Percentiles rank a stretch among this genome's conserved stretches.
Evolutionary conservation across 2,329 filamentous ascomycete species (phyloP).

Genomic region (Sclerotiophoma versabilis): DNA sequence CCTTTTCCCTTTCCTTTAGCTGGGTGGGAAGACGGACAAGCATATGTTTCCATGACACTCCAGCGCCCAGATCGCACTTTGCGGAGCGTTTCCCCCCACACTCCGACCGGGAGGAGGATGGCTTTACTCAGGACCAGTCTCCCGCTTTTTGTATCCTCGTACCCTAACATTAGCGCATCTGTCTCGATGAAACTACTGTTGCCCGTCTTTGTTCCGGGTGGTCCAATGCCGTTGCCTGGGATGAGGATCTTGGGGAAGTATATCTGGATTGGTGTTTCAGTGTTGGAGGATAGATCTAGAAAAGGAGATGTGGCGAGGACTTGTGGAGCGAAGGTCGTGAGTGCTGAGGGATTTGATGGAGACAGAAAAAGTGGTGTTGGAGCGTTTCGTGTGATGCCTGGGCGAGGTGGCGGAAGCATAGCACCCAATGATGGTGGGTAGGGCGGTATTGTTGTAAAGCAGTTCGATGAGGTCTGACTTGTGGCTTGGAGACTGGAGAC

Average conservation of each 20-base stretch:
- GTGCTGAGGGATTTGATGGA: slow-evolving; percentile 10
- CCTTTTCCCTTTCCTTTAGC: background rate
- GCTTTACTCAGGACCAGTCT: slow-evolving; percentile 27
- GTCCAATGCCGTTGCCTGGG: slow-evolving; percentile 9
- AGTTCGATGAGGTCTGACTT: too few species aligned
- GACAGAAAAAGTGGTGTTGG: slow-evolving; percentile 9
- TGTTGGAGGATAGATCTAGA: background rate
- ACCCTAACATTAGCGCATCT: slow-evolving; percentile 41
- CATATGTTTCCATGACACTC: slow-evolving; percentile 35
- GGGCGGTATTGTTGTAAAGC: background rate
- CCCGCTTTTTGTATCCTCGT: slow-evolving; percentile 17
- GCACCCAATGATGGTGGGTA: background rate
- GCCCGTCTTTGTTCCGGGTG: slow-evolving; percentile 1
- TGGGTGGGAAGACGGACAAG: background rate
- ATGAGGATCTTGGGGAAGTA: slow-evolving; percentile 35
- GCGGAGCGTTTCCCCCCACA: slow-evolving; percentile 28
- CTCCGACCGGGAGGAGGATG: slow-evolving; percentile 33
- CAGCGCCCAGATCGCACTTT: slow-evolving; percentile 21
- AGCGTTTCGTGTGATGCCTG: slow-evolving; percentile 25
- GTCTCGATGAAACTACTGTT: slow-evolving; percentile 22
- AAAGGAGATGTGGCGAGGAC: slow-evolving; percentile 26
- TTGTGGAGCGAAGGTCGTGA: slow-evolving; percentile 16
- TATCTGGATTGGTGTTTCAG: slow-evolving; percentile 36
- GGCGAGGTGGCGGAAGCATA: slow-evolving; percentile 6
- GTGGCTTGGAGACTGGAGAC: background rate